Conservation (phyloP, 305 asterid genomes). For the Fraxinus ornus region DNA sequence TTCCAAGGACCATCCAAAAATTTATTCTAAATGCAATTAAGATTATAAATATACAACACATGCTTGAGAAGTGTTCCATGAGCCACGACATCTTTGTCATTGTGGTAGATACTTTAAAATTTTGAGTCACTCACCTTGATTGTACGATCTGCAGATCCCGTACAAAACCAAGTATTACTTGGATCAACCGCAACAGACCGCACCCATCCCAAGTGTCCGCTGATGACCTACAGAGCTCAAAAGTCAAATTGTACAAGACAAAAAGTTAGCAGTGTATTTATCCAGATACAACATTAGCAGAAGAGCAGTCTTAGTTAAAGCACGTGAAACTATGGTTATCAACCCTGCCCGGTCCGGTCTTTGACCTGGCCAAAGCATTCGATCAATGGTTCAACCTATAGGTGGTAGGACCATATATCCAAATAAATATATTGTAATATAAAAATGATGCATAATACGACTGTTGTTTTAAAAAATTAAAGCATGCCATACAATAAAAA, state of each 20-base stretch:
- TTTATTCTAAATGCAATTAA: not conserved
- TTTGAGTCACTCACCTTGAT: slow-evolving; percentile 61
- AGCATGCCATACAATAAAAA: not conserved
- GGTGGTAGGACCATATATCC: not conserved
- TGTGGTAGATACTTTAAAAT: not conserved
- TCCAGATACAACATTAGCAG: not conserved
- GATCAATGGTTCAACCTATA: not conserved
- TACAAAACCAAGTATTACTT: slow-evolving; percentile 89
- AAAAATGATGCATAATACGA: not conserved
- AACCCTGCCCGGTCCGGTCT: not conserved
- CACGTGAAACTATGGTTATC: not conserved
- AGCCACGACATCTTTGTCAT: not conserved
- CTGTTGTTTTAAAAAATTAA: not conserved
- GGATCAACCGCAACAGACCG: slow-evolving; percentile 98
- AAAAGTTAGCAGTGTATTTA: not conserved
- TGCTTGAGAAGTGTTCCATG: not conserved
- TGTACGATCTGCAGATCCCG: slow-evolving; percentile 98
- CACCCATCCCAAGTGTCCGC: slow-evolving; percentile 99
- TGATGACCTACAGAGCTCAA: slow-evolving; percentile 65
- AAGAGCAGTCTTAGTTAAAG: not conserved
- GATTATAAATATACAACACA: not conserved
- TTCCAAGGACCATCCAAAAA: not conserved
- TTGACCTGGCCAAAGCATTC: not conserved
- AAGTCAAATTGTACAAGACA: slow-evolving; percentile 9
- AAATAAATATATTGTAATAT: not conserved